Percentiles rank a stretch among this genome's conserved stretches.
phyloP scores from a whole-genome alignment of 805 yeast genomes.

The Wickerhamiella sorbophila region DNA sequence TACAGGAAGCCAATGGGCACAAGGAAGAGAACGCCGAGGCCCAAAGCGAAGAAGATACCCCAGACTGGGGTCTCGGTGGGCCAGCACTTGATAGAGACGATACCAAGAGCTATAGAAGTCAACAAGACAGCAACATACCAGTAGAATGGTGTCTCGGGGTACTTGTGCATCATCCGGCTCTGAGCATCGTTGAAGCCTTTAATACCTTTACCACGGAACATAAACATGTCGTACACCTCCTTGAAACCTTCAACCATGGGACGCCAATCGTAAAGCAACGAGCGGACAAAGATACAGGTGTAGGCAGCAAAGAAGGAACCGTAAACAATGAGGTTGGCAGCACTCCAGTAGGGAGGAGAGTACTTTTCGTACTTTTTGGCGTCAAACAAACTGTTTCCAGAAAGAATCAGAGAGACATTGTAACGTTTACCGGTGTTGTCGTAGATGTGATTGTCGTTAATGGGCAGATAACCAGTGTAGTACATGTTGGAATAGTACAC shows the following conservation, averaged over 20 bases:
- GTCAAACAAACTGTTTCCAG: constrained; percentile 29
- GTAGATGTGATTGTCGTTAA: constrained; percentile 30
- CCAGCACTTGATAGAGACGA: constrained; percentile 32
- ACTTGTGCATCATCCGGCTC: constrained; percentile 34
- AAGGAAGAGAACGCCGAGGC: constrained; percentile 41
- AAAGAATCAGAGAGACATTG: constrained; percentile 31
- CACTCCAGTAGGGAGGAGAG: constrained; percentile 46
- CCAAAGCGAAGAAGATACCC: constrained; percentile 46
- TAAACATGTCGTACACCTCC: constrained; percentile 7
- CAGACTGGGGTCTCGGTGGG: constrained; percentile 31
- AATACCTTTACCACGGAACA: constrained; percentile 8
- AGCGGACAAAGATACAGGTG: constrained; percentile 39
- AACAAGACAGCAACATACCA: constrained; percentile 33
- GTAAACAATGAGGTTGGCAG: constrained; percentile 38
- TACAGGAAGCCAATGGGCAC: constrained; percentile 48
- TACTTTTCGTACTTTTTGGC: constrained; percentile 31
- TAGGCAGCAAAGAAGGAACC: constrained; percentile 40
- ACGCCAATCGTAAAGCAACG: constrained; percentile 32
- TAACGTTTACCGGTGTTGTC: constrained; percentile 30
- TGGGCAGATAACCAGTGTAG: constrained; percentile 39
- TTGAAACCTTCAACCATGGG: constrained; percentile 18
- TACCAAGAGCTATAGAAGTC: constrained; percentile 31
- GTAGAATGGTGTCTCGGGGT: constrained; percentile 41
- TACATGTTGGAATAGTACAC: constrained; percentile 34
- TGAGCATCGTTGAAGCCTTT: constrained; percentile 31